Evolutionary conservation across 129 eudicot species (phyloP), one percentile per base, ranked within the genome.

Genomic region (Calendula officinalis): DNA sequence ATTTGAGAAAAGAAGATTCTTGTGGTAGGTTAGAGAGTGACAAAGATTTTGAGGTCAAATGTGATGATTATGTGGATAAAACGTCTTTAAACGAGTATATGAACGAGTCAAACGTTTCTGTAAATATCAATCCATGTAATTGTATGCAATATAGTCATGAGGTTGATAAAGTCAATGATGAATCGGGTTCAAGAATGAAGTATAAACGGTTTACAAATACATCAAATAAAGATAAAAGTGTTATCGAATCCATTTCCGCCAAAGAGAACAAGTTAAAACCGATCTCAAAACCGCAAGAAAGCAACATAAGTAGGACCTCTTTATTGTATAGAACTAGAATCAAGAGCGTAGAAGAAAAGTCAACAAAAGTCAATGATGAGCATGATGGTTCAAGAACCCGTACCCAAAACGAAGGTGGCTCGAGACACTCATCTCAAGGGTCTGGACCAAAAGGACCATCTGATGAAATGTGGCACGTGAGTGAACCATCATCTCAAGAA

Each of bases 401-500:
- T 56, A 48, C 45, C 13, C 64, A 16, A 6, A 60, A 57, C 60
- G 77, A 74, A 13, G 73, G 71, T 68, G 86, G 67, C 50, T 69
- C 82, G 39, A 50, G 74, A 53, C 77, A 16, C 67, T 58, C 79
- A 9, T 75, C 81, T 72, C 76, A 16, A 22, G 72, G 78, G 39
- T 80, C 82, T 60, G 82, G 69, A 37, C 51, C 75, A 11, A 82
- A 78, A 61, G 96, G 96, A 6, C 96, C 91, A 22, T 78, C 91
- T 48, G 96, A 84, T 60, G 86, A 87, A 59, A 87, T 88, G 84
- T 88, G 96, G 94, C 83, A 77, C 8, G 85, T 81, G 32, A 75
- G 69, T 1, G 94, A 78, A 68, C 71, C 77, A 58, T 67, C 82
- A 40, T 66, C 63, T 60, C 73, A 65, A 76, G 83, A 71, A 42